These are phyloP conservation scores for Ophiosphaerella herpotricha DNA, from an alignment of 2,329 filamentous ascomycete genomes.

Conservation along the genomic window DNA sequence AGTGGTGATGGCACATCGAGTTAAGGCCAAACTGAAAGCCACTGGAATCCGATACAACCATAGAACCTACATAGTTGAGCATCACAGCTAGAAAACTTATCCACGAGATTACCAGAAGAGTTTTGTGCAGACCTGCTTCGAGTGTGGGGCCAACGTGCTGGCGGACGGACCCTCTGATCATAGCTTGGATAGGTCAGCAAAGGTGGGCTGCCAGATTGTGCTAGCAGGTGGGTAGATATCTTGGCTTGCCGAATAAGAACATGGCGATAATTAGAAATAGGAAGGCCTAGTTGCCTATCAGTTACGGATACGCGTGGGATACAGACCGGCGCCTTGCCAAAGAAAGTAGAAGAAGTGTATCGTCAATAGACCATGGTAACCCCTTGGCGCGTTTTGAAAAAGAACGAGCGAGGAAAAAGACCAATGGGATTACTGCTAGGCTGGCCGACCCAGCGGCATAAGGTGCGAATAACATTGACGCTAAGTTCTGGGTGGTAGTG, in stretches of 20 bases:
- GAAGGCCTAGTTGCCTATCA: slow-evolving; percentile 13
- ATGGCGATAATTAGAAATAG: slow-evolving; percentile 20
- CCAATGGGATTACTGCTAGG: slow-evolving; percentile 20
- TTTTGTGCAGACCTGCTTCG: slow-evolving; percentile 11
- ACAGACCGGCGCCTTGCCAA: slow-evolving; percentile 14
- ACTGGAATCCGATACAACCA: slow-evolving; percentile 28
- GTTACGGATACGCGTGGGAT: not conserved
- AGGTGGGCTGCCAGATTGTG: not conserved
- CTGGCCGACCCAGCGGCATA: slow-evolving; percentile 18
- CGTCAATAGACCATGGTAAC: slow-evolving; percentile 22
- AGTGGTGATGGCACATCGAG: slow-evolving; percentile 28
- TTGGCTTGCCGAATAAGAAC: slow-evolving; percentile 20
- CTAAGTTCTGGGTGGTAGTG: not conserved
- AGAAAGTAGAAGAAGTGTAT: slow-evolving; percentile 25
- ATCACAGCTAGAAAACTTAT: not conserved
- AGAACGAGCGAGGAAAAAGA: slow-evolving; percentile 25
- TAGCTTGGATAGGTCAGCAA: slow-evolving; percentile 17
- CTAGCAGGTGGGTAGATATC: not conserved
- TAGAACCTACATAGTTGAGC: slow-evolving; percentile 22
- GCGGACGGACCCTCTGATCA: slow-evolving; percentile 20
- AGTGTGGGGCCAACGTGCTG: slow-evolving; percentile 10
- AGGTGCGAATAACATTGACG: slow-evolving; percentile 12
- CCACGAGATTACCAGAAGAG: slow-evolving; percentile 17
- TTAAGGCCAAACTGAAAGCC: slow-evolving; percentile 20
- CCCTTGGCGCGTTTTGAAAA: slow-evolving; percentile 23